These are phyloP conservation scores for Candida awuae DNA, from an alignment of 805 yeast genomes.

Conservation along the genomic window DNA sequence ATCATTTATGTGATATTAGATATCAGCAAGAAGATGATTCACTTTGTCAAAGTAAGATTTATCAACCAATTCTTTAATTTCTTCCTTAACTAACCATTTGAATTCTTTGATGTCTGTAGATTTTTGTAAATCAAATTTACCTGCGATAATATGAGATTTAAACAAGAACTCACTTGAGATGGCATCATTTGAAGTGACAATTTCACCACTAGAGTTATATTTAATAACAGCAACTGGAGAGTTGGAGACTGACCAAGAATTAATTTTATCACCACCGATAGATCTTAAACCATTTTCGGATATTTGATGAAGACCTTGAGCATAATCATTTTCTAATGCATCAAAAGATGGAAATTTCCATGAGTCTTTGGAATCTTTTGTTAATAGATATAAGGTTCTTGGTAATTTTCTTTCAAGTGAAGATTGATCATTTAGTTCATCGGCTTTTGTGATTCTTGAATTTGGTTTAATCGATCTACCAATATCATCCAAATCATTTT, in stretches of 20 bases:
- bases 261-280: conserved; percentile 67
- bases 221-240: conserved; percentile 72
- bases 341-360: conserved; percentile 82
- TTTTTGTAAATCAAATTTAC: conserved; percentile 48
- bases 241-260: conserved; percentile 86
- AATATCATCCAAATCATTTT: conserved; percentile 43
- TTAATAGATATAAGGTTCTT: conserved; percentile 69
- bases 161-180: conserved; percentile 57
- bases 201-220: conserved; percentile 25
- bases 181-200: conserved; percentile 14
- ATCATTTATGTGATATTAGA: conserved; percentile 9
- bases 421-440: conserved; percentile 47
- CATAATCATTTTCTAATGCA: conserved; percentile 29
- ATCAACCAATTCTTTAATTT: conserved; percentile 48
- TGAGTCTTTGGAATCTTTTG: conserved; percentile 34
- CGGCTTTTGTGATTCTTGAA: conserved; percentile 73
- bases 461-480: conserved; percentile 62
- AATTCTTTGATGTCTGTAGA: conserved; percentile 36
- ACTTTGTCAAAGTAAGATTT: conserved; percentile 49
- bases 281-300: conserved; percentile 68
- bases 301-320: conserved; percentile 53
- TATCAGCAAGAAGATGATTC: conserved; percentile 35
- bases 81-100: conserved; percentile 83
- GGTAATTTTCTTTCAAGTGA: conserved; percentile 75
- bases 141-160: conserved; percentile 84